A percentile compares a stretch with the other conserved stretches of the same genome.
These are phyloP conservation scores for Hanseniaspora nectarophila DNA, from an alignment of 805 yeast species.

Conservation along the genomic window DNA sequence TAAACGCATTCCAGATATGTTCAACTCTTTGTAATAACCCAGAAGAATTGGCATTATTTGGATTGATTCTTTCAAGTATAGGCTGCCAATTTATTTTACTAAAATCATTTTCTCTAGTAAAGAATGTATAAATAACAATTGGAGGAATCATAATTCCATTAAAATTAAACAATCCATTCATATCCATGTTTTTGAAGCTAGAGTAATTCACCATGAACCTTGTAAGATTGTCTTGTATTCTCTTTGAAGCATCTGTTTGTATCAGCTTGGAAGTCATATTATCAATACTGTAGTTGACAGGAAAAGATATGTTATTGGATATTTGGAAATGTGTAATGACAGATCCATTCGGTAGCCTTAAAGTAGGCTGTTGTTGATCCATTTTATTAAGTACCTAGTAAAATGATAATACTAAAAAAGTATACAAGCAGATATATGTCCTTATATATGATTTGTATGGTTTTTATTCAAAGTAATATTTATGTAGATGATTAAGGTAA, in stretches of 20 bases:
- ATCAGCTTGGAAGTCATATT: constrained; percentile 5
- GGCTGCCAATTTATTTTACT: constrained; percentile 12
- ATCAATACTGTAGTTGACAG: constrained; percentile 12
- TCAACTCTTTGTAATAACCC: constrained; percentile 4
- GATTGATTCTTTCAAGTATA: constrained; percentile 4
- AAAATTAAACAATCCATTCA: constrained; percentile 5
- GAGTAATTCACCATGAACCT: constrained; percentile 6
- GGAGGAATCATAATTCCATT: constrained; percentile 12
- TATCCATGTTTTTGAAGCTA: constrained; percentile 2
- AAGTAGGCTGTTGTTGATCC: constrained; percentile 21
- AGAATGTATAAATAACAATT: constrained; percentile 10
- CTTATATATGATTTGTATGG: no score
- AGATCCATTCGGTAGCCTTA: constrained; percentile 21
- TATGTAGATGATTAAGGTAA: neutral
- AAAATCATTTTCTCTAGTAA: constrained; percentile 12
- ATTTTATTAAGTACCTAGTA: neutral
- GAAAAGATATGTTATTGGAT: constrained; percentile 4
- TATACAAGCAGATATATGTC: no score
- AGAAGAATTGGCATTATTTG: neutral
- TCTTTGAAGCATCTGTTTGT: constrained; percentile 9
- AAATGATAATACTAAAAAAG: no score
- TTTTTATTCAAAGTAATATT: no score
- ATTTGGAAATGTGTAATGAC: constrained; percentile 14
- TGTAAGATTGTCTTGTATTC: constrained; percentile 11
- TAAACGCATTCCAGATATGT: constrained; percentile 8